Conservation (phyloP, 176 grass and related monocot genomes). For the Oryza meridionalis region DNA sequence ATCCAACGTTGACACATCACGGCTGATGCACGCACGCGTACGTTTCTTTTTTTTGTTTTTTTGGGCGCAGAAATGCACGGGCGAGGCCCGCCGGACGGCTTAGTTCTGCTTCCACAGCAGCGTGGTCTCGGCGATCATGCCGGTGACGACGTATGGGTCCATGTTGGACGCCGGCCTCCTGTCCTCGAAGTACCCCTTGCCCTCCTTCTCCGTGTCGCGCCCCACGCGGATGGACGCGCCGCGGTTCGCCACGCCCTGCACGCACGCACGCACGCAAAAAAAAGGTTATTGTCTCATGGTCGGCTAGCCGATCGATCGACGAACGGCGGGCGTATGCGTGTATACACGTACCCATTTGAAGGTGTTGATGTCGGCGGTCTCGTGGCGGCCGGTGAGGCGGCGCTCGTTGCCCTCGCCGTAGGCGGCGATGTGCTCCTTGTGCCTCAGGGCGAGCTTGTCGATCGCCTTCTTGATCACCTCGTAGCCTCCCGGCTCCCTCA, state of each 20-base stretch:
- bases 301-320: too few relatives aligned
- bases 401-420: conserved; percentile 95
- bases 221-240: conserved; percentile 82
- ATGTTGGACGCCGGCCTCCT: conserved; percentile 69
- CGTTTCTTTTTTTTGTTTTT: neutral
- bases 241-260: conserved; percentile 78
- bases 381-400: conserved; percentile 85
- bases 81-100: neutral
- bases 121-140: conserved; percentile 64
- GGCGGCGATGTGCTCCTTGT: conserved; percentile 83
- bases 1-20: conserved; percentile 10
- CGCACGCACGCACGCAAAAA: too few relatives aligned
- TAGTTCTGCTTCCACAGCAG: conserved; percentile 44
- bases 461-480: conserved; percentile 90
- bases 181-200: conserved; percentile 85
- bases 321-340: neutral
- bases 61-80: neutral
- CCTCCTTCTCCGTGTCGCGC: conserved; percentile 76
- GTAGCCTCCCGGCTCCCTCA: conserved; percentile 75
- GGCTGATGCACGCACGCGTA: neutral
- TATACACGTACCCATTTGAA: conserved; percentile 69
- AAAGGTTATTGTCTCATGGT: too few relatives aligned
- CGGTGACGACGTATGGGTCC: conserved; percentile 66
- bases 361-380: conserved; percentile 97
- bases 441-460: conserved; percentile 66